Conservation (phyloP, 768 basidiomycete genomes). For the Lactifluus subvellereus region DNA sequence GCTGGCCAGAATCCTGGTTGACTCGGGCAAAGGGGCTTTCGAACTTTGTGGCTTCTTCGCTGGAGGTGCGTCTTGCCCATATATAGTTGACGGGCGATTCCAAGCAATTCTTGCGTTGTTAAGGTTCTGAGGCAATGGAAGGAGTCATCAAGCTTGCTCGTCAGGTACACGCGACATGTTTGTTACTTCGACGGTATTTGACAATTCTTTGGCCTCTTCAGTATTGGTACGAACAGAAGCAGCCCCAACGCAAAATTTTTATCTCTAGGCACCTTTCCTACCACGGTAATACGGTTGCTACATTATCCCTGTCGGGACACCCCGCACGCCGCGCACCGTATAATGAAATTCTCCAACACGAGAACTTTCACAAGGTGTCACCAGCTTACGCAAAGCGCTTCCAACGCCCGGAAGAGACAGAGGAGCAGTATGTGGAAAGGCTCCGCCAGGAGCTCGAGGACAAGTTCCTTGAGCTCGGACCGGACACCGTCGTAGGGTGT, state of each 20-base stretch:
- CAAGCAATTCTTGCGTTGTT: neutral
- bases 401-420: slow-evolving; percentile 59
- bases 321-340: slow-evolving; percentile 65
- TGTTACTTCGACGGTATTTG: neutral
- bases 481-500: slow-evolving; percentile 81
- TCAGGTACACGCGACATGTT: slow-evolving; percentile 44
- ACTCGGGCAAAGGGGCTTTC: slow-evolving; percentile 69
- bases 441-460: slow-evolving; percentile 76
- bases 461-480: slow-evolving; percentile 77
- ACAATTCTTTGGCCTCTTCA: slow-evolving; percentile 27
- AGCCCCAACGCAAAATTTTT: slow-evolving; percentile 67
- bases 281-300: slow-evolving; percentile 78
- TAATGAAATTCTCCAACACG: slow-evolving; percentile 52
- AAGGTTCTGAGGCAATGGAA: slow-evolving; percentile 89
- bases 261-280: slow-evolving; percentile 75
- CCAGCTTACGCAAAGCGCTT: slow-evolving; percentile 86
- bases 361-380: slow-evolving; percentile 78
- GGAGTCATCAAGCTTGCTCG: slow-evolving; percentile 74
- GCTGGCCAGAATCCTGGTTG: slow-evolving; percentile 60
- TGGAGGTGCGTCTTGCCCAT: slow-evolving; percentile 47
- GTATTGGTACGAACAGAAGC: slow-evolving; percentile 68
- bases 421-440: slow-evolving; percentile 73
- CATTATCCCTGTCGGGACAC: slow-evolving; percentile 63
- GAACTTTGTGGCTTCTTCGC: slow-evolving; percentile 64
- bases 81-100: neutral